Evolutionary conservation across 2,329 filamentous ascomycete species (phyloP).

Genomic region (Calcarisporium arbuscula): DNA sequence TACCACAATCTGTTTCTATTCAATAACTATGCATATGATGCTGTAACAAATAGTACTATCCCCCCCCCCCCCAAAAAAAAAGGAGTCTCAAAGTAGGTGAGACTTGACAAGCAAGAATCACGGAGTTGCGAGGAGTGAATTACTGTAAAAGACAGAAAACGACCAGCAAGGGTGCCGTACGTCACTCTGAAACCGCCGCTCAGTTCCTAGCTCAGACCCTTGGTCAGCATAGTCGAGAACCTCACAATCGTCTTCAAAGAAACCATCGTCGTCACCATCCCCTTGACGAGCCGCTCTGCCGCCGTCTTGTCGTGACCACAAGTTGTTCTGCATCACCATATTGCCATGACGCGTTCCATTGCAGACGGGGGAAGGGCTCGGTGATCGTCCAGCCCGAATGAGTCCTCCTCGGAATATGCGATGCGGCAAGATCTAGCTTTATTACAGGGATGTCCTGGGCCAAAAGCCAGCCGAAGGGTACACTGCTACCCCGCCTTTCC

Average conservation of each 20-base stretch:
- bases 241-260: conserved; percentile 91
- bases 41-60: no score
- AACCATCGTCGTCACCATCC: conserved; percentile 60
- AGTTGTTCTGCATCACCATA: conserved; percentile 66
- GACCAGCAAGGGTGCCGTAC: conserved; percentile 5
- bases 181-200: background rate
- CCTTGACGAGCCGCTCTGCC: conserved; percentile 46
- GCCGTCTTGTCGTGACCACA: conserved; percentile 72
- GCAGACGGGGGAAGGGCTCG: conserved; percentile 56
- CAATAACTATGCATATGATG: conserved; percentile 16
- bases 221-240: conserved; percentile 81
- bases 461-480: conserved; percentile 59
- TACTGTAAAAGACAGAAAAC: conserved; percentile 8
- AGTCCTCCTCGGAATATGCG: conserved; percentile 45
- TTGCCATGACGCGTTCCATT: conserved; percentile 57
- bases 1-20: conserved; percentile 30
- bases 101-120: conserved; percentile 15
- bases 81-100: conserved; percentile 13
- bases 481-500: no score
- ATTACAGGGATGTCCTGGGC: conserved; percentile 46
- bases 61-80: conserved; percentile 21
- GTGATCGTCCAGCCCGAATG: conserved; percentile 45
- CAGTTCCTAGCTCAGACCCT: conserved; percentile 41
- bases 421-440: conserved; percentile 47
- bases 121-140: conserved; percentile 13